phyloP scores from a whole-genome alignment of 768 basidiomycete species.

The Tylopilus felleus region DNA sequence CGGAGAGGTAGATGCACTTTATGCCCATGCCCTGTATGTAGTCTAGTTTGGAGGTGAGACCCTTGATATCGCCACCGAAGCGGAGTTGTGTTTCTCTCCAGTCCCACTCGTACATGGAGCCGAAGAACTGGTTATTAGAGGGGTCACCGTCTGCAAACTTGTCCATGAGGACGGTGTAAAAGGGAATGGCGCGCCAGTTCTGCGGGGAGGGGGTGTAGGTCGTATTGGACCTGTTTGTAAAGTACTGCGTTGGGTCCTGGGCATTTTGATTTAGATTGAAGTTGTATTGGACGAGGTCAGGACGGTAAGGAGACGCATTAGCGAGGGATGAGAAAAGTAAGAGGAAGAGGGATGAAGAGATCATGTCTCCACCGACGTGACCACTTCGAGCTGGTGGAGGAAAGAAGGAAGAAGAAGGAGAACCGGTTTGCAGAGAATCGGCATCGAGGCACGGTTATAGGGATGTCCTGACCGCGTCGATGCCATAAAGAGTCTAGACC shows the following conservation, averaged over 20 bases:
- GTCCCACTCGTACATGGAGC: slow-evolving; percentile 76
- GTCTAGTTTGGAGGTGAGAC: slow-evolving; percentile 70
- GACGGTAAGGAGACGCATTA: slow-evolving; percentile 63
- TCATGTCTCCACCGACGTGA: slow-evolving; percentile 1
- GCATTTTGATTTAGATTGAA: slow-evolving; percentile 77
- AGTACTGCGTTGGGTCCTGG: slow-evolving; percentile 61
- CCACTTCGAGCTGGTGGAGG: background rate
- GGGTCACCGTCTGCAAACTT: slow-evolving; percentile 95
- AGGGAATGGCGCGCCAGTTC: slow-evolving; percentile 83
- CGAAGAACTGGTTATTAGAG: slow-evolving; percentile 86
- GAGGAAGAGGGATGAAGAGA: slow-evolving; percentile 38
- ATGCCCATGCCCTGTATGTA: slow-evolving; percentile 91
- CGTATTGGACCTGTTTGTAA: slow-evolving; percentile 52
- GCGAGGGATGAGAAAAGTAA: slow-evolving; percentile 33
- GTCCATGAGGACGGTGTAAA: slow-evolving; percentile 83
- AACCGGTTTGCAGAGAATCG: background rate
- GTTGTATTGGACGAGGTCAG: slow-evolving; percentile 69
- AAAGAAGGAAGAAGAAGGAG: background rate
- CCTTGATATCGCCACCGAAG: slow-evolving; percentile 85
- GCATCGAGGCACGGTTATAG: background rate
- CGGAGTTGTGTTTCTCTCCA: slow-evolving; percentile 87
- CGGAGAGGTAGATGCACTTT: slow-evolving; percentile 82
- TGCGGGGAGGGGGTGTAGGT: slow-evolving; percentile 74
- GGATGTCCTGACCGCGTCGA: background rate
- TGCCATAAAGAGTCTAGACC: background rate